These are phyloP conservation scores for Geotrichum bryndzae DNA, from an alignment of 1,139 yeast genomes.

Conservation along the genomic window DNA sequence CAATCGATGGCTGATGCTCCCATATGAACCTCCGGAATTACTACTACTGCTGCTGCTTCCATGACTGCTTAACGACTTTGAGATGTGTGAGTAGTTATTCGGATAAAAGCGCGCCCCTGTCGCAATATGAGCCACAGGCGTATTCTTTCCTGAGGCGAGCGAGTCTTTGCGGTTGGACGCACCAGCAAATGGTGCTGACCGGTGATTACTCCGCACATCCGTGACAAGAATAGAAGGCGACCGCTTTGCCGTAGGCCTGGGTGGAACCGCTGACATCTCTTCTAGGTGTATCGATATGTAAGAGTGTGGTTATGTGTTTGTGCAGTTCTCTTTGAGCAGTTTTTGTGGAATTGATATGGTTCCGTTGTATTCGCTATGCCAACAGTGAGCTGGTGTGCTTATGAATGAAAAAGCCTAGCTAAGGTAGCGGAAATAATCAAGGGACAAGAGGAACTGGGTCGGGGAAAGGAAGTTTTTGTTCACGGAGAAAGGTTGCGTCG, in stretches of 20 bases:
- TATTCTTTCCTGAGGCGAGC: neutral
- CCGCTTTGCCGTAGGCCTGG: constrained; percentile 62
- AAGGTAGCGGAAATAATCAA: too few species aligned
- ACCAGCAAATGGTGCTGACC: constrained; percentile 72
- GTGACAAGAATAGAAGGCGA: constrained; percentile 93
- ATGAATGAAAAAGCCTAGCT: neutral
- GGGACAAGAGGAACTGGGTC: too few species aligned
- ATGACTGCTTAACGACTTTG: neutral
- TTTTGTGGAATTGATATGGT: neutral
- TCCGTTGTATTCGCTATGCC: neutral
- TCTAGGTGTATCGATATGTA: neutral
- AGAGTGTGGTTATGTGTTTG: neutral
- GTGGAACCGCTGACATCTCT: constrained; percentile 1
- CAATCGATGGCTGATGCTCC: neutral
- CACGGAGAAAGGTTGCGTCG: neutral
- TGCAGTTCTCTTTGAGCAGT: neutral
- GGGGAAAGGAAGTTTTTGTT: neutral
- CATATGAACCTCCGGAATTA: neutral
- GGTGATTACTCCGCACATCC: constrained; percentile 65
- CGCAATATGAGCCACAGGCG: neutral
- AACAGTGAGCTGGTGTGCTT: neutral
- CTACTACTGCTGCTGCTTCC: neutral
- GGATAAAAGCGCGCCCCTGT: neutral
- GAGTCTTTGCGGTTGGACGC: constrained; percentile 15
- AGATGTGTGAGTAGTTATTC: neutral